phyloP scores from a whole-genome alignment of 805 yeast genomes.

The Ogataea glucozyma region DNA sequence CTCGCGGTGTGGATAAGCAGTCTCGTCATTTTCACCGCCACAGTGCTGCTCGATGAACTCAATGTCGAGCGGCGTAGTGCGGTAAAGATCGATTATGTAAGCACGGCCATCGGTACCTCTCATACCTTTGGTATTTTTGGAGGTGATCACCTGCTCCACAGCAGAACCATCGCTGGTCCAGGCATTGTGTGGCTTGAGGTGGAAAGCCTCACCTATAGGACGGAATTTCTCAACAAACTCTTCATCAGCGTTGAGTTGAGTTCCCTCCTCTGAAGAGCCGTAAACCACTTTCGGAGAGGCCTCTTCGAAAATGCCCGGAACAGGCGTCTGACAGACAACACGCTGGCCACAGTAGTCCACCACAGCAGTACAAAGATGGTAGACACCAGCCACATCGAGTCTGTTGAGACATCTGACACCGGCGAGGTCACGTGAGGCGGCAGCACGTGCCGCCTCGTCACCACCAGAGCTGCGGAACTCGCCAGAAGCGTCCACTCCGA shows the following conservation, averaged over 20 bases:
- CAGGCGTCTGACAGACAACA: slow-evolving; percentile 90
- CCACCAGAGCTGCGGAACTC: slow-evolving; percentile 71
- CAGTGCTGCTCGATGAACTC: slow-evolving; percentile 65
- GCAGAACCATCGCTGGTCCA: slow-evolving; percentile 46
- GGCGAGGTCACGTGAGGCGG: slow-evolving; percentile 74
- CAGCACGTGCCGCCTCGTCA: slow-evolving; percentile 79
- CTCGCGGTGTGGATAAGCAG: slow-evolving; percentile 81
- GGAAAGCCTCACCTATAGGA: slow-evolving; percentile 71
- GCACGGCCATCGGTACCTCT: slow-evolving; percentile 81
- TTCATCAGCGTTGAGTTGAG: slow-evolving; percentile 48
- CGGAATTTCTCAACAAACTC: slow-evolving; percentile 57
- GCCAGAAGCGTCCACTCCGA: slow-evolving; percentile 69
- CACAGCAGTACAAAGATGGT: slow-evolving; percentile 76
- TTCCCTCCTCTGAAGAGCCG: slow-evolving; percentile 68
- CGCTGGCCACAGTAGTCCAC: slow-evolving; percentile 91
- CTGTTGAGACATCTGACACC: slow-evolving; percentile 70
- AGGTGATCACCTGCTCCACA: slow-evolving; percentile 55
- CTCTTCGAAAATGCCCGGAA: slow-evolving; percentile 81
- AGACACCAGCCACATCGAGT: slow-evolving; percentile 61
- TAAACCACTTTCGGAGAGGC: slow-evolving; percentile 59
- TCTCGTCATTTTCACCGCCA: slow-evolving; percentile 40
- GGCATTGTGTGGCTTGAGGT: slow-evolving; percentile 68
- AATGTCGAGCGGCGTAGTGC: slow-evolving; percentile 83
- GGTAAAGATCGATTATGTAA: slow-evolving; percentile 80
- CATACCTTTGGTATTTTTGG: slow-evolving; percentile 83